These are phyloP conservation scores for Sugiyamaella sp. DNA, from an alignment of 1,139 yeast species.

Conservation along the genomic window DNA sequence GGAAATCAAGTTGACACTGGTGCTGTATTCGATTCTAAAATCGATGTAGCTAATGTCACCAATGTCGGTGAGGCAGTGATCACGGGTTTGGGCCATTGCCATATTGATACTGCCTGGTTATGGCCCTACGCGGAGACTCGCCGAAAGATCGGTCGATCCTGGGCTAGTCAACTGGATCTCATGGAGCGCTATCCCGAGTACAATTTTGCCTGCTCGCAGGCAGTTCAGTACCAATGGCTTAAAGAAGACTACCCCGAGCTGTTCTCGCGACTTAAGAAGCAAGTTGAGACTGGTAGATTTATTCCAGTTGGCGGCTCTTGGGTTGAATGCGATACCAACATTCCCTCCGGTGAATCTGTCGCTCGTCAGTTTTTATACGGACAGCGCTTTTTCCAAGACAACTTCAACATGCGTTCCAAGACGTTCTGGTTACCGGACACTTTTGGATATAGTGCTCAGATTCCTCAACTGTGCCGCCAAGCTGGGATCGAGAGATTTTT, in stretches of 20 bases:
- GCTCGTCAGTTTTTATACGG: constrained; percentile 87
- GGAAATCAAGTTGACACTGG: constrained; percentile 67
- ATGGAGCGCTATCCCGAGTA: constrained; percentile 89
- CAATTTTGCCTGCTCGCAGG: constrained; percentile 91
- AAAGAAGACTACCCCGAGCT: constrained; percentile 81
- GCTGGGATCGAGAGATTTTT: constrained; percentile 82
- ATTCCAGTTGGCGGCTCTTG: constrained; percentile 94
- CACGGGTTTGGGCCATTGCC: constrained; percentile 88
- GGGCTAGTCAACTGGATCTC: constrained; percentile 87
- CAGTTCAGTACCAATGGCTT: constrained; percentile 93
- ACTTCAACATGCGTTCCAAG: constrained; percentile 65
- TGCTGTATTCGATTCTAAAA: constrained; percentile 53
- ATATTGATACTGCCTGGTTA: constrained; percentile 94
- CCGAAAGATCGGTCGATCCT: constrained; percentile 85
- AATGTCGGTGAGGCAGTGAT: constrained; percentile 45
- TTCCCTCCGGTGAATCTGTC: constrained; percentile 89
- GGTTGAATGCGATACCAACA: constrained; percentile 95
- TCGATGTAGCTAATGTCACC: background rate
- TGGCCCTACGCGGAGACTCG: constrained; percentile 98
- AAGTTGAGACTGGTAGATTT: constrained; percentile 72
- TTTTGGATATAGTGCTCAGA: constrained; percentile 91
- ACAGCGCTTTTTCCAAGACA: constrained; percentile 77
- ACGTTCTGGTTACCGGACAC: constrained; percentile 96
- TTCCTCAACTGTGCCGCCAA: constrained; percentile 85
- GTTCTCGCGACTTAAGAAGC: constrained; percentile 61